Evolutionary conservation across 2,329 filamentous ascomycete genomes (phyloP).

Genomic region (Aspergillus latus): DNA sequence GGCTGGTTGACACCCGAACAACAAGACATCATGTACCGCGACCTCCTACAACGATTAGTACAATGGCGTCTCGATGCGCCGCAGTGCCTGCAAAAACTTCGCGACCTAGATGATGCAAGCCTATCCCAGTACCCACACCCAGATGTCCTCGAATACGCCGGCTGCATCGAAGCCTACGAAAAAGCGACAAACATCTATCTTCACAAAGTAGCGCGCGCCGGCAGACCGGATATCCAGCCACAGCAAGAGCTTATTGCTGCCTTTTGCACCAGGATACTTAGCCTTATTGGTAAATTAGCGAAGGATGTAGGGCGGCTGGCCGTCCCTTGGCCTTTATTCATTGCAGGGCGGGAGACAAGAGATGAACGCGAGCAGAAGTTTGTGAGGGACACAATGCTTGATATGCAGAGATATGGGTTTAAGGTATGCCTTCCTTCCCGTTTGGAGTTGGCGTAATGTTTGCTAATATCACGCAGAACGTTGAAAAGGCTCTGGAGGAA

Average conservation of each 20-base stretch:
- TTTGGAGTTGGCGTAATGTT: background rate
- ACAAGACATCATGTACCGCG: slow-evolving; percentile 32
- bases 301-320: slow-evolving; percentile 37
- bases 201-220: slow-evolving; percentile 34
- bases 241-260: slow-evolving; percentile 29
- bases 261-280: slow-evolving; percentile 32
- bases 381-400: slow-evolving; percentile 33
- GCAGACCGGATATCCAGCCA: slow-evolving; percentile 28
- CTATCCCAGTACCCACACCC: slow-evolving; percentile 29
- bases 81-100: slow-evolving; percentile 27
- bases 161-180: slow-evolving; percentile 39
- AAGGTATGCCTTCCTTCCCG: slow-evolving; percentile 18
- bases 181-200: slow-evolving; percentile 38
- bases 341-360: slow-evolving; percentile 35
- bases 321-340: slow-evolving; percentile 36
- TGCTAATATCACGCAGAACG: slow-evolving; percentile 24
- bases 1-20: slow-evolving; percentile 29
- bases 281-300: slow-evolving; percentile 30
- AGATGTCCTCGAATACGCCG: slow-evolving; percentile 35
- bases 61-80: slow-evolving; percentile 34
- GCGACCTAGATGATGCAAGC: slow-evolving; percentile 30
- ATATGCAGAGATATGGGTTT: slow-evolving; percentile 31
- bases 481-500: slow-evolving; percentile 32
- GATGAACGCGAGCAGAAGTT: slow-evolving; percentile 30
- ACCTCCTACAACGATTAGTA: slow-evolving; percentile 29